Evolutionary conservation across 352 stramenopile genomes (phyloP).

Genomic region (Globisporangium camurandrum): DNA sequence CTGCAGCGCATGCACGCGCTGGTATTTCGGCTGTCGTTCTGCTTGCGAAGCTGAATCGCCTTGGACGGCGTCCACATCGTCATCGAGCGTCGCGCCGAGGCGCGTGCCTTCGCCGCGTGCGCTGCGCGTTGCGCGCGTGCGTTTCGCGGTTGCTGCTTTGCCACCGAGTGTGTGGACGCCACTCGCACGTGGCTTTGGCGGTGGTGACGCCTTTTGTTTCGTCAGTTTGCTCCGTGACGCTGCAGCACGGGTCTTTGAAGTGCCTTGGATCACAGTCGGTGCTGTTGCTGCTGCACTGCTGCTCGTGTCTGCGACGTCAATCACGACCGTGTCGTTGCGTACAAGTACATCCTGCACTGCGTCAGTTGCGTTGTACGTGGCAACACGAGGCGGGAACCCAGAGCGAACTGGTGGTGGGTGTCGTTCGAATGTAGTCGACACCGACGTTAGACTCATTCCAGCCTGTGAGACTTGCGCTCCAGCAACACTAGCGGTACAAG

Average conservation of each 20-base stretch:
- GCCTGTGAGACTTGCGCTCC: not conserved
- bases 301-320: conserved; percentile 17
- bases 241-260: no score
- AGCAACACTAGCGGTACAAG: not conserved
- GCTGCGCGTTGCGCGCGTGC: conserved; percentile 31
- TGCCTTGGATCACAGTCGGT: conserved; percentile 15
- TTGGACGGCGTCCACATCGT: conserved; percentile 10
- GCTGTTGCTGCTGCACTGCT: conserved; percentile 7
- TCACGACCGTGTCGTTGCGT: conserved; percentile 68
- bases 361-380: conserved; percentile 27
- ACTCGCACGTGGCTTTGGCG: no score
- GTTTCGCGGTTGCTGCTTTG: conserved; percentile 1
- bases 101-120: conserved; percentile 35
- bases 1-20: conserved; percentile 40
- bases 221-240: no score
- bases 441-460: not conserved
- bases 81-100: conserved; percentile 45
- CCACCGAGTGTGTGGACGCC: conserved; percentile 51
- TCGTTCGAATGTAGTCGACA: no score
- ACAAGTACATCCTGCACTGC: conserved; percentile 42
- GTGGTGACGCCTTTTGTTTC: conserved; percentile 4
- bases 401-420: conserved; percentile 34
- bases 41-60: no score
- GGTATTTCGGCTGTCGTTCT: no score
- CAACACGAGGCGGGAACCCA: conserved; percentile 49